Evolutionary conservation across 1,284 basidiomycete species (phyloP), one percentile per base, ranked within the genome.

Genomic region (Trichosporon sp.): DNA sequence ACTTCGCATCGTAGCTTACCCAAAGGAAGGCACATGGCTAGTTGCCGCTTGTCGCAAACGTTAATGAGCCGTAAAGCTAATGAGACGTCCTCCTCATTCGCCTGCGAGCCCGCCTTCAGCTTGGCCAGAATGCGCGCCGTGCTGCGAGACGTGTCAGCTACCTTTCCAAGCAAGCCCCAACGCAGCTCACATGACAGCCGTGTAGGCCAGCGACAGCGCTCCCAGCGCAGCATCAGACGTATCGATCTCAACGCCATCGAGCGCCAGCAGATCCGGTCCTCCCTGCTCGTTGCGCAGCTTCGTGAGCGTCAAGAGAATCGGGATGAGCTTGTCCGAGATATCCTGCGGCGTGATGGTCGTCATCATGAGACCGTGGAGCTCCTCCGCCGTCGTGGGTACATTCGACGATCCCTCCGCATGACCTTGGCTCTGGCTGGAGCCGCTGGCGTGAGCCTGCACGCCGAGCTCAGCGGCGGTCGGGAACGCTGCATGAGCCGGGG

Each of bases 401-500:
- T 13, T 13, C 21, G 40, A 29, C 16, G 40, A 31, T 14, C 16
- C 25, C 27, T 52, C 13, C 13, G 10, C 25, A 21, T 52, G 46
- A n/a, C n/a, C n/a, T 19, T 29, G 46, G 11, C 25, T 16, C 23
- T 29, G 46, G 27, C 29, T n/a, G 27, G 58, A 14, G 44, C 23
- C 21, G 29, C 36, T 36, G 32, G 21, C 21, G 31, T 27, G 4
- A 31, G n/a, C 27, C 11, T 21, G 33, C 13, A 34, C 9, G 36
- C 54, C 54, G 14, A 62, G 40, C 23, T 62, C 56, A 10, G 40
- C 11, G 3, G 56, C 56, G 3, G 40, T 49, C 4, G 61, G 61
- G 44, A 62, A 62, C 9, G 56, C 29, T 23, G 61, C 56, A 33
- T 62, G 61, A 4, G 59, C 32, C 1, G 49, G 49, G 13, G 59